Evolutionary conservation across 164 flowering plant species (phyloP), one percentile per base, ranked within the genome.

Genomic region (Tetrastigma voinierianum): DNA sequence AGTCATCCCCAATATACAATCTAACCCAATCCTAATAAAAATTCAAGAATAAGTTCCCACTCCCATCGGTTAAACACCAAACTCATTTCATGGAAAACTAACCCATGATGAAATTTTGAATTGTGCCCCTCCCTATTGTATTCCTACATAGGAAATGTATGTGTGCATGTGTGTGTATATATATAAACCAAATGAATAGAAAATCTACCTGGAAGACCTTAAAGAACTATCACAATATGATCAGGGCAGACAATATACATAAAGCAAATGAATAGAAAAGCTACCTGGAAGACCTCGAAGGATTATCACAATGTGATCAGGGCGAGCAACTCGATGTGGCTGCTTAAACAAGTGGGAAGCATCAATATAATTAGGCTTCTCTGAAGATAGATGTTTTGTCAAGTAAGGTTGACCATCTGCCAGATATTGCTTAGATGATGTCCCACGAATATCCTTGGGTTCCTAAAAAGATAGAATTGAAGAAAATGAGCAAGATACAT

Each of bases 201-300:
- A 65, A 53, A 51, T 25, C 14, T 67, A 94, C 98, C 98, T 83
- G 98, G 98, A 77, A 95, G 91, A 18, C 98, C 98, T 24, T 97
- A 90, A 67, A 95, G 94, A 53, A 95, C 91, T 51, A 95, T 70
- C 66, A 90, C 98, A 58, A 95, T 65, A 84, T 89, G 96, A 82
- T 84, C 94, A 19, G 98, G 98, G 18, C 94, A n/a, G n/a, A n/a
- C n/a, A n/a, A 32, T 32, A 32, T 32, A 32, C 6, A 32, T 32
- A 32, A 32, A 32, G 40, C 40, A 32, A 4, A 32, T 32, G 44
- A 48, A 24, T n/a, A 25, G 19, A 23, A 65, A 53, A 51, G 43
- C 14, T 67, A 94, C 98, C 98, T 83, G 98, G 98, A 77, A 95
- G 91, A 18, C 98, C 98, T 24, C 98, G 92, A 67, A 95, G 94